phyloP scores from a whole-genome alignment of 352 stramenopile genomes.

The Pythium volutum region DNA sequence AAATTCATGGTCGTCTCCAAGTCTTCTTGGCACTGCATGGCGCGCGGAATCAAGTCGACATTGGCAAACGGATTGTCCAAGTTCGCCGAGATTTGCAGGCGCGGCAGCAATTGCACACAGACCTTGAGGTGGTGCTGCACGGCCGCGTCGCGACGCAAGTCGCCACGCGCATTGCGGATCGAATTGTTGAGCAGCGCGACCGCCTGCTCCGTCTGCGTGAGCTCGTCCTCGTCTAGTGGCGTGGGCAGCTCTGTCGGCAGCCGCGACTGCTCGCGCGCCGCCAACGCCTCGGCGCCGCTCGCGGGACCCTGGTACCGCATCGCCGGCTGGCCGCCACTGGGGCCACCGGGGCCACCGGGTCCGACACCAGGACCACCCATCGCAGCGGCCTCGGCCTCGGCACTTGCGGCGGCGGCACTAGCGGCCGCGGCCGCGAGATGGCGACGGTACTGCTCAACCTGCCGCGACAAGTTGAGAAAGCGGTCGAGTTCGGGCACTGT shows the following conservation, averaged over 20 bases:
- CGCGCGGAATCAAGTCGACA: conserved; percentile 81
- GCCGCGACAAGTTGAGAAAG: conserved; percentile 84
- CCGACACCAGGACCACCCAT: conserved; percentile 16
- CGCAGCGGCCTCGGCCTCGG: not conserved
- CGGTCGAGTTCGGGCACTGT: conserved; percentile 84
- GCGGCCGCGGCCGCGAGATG: conserved; percentile 42
- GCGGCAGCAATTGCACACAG: conserved; percentile 81
- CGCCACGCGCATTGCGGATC: conserved; percentile 78
- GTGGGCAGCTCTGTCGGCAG: conserved; percentile 81
- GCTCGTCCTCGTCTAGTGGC: conserved; percentile 82
- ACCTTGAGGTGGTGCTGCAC: conserved; percentile 88
- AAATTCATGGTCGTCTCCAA: conserved; percentile 84
- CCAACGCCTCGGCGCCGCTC: conserved; percentile 68
- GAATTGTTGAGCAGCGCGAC: conserved; percentile 69
- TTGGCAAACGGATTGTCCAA: conserved; percentile 88
- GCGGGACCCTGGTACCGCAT: conserved; percentile 19
- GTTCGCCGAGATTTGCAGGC: conserved; percentile 86
- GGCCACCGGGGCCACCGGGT: too few species aligned
- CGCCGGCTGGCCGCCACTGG: too few species aligned
- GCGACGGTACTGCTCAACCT: conserved; percentile 82
- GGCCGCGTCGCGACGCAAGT: conserved; percentile 72
- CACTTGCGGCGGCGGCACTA: conserved; percentile 24
- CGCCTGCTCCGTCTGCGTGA: conserved; percentile 81
- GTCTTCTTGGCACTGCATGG: conserved; percentile 88
- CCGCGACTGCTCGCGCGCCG: conserved; percentile 71